phyloP scores from a whole-genome alignment of 495 filamentous ascomycete genomes.

The Xylaria cubensis region DNA sequence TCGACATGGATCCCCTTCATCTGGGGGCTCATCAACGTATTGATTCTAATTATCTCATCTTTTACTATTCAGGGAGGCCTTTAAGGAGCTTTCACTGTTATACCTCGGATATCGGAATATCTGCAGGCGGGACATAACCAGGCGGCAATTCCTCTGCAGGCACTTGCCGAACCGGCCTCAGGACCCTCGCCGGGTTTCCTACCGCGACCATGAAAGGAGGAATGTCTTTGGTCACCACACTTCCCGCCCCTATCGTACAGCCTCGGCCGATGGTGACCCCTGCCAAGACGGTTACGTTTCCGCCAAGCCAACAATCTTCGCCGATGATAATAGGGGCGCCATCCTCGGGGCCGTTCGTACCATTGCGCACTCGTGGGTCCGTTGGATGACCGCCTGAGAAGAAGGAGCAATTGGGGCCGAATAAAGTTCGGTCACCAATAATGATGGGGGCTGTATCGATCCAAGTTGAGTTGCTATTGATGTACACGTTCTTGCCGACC shows the following conservation, averaged over 20 bases:
- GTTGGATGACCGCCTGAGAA: constrained; percentile 78
- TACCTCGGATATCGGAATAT: constrained; percentile 25
- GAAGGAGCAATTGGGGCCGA: constrained; percentile 80
- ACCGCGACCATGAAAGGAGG: constrained; percentile 67
- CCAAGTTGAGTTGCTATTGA: constrained; percentile 79
- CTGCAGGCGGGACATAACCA: constrained; percentile 18
- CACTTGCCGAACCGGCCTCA: constrained; percentile 43
- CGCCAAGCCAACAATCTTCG: constrained; percentile 91
- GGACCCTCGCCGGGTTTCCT: constrained; percentile 70
- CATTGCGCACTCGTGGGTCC: constrained; percentile 75
- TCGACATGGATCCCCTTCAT: constrained; percentile 96
- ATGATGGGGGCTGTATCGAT: constrained; percentile 80
- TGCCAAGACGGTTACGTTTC: constrained; percentile 74
- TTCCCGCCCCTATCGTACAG: constrained; percentile 77
- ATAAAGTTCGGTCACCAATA: constrained; percentile 78
- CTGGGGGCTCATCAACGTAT: constrained; percentile 89
- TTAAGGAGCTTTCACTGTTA: constrained; percentile 49
- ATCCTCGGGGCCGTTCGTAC: constrained; percentile 73
- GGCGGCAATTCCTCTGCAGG: constrained; percentile 25
- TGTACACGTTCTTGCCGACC: constrained; percentile 70
- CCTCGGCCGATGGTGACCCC: constrained; percentile 82
- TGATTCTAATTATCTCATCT: constrained; percentile 89
- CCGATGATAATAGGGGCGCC: constrained; percentile 79
- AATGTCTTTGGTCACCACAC: constrained; percentile 86
- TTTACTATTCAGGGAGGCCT: constrained; percentile 96